phyloP scores from a whole-genome alignment of 257 asterid genomes.

The Nicotiana paniculata region DNA sequence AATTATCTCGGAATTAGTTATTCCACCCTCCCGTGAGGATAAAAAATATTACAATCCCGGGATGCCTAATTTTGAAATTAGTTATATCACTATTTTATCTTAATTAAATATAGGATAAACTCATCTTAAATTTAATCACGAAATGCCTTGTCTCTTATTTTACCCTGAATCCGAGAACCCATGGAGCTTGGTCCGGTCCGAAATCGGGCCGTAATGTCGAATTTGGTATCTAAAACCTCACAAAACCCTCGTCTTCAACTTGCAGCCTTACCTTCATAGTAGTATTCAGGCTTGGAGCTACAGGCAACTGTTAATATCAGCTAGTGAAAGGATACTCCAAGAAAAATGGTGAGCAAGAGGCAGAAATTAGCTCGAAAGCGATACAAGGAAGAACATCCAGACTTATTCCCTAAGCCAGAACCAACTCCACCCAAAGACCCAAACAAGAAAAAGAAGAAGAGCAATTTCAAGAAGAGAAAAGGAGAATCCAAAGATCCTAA shows the following conservation, averaged over 20 bases:
- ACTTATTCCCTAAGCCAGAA: constrained; percentile 55
- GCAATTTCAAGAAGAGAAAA: constrained; percentile 50
- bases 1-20: no score
- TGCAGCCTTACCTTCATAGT: not conserved
- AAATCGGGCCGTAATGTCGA: not conserved
- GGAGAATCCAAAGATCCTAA: constrained; percentile 31
- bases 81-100: no score
- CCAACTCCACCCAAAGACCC: constrained; percentile 73
- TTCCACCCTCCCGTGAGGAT: no score
- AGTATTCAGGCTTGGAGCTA: not conserved
- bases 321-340: not conserved
- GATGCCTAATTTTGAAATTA: no score
- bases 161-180: not conserved
- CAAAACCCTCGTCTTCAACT: constrained; percentile 4
- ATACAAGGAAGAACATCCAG: constrained; percentile 64
- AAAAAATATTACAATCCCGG: no score
- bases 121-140: no score
- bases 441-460: constrained; percentile 43
- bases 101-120: no score
- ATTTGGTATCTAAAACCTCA: not conserved
- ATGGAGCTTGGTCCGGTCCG: not conserved
- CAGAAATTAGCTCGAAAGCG: constrained; percentile 57
- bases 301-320: not conserved
- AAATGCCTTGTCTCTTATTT: not conserved
- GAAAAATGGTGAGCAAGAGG: constrained; percentile 65